Conservation (phyloP, 140 eudicot genomes). For the Cichorium intybus region DNA sequence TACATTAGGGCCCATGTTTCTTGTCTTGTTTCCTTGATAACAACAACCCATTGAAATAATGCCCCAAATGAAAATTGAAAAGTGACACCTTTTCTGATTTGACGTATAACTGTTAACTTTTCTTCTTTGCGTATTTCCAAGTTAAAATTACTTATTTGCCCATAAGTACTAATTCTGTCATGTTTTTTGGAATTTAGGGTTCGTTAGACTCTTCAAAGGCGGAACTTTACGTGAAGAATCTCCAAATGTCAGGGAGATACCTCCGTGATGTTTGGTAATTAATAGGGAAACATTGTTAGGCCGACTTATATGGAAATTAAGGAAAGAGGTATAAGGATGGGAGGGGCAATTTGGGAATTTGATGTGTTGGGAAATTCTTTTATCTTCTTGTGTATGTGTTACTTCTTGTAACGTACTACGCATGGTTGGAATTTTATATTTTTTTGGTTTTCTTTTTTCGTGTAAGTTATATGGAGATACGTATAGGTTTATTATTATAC, state of each 20-base stretch:
- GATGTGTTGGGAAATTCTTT: not conserved
- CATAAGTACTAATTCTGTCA: too few relatives aligned
- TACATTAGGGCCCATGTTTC: constrained; percentile 26
- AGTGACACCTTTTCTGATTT: constrained; percentile 16
- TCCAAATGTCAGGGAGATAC: constrained; percentile 89
- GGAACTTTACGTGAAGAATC: constrained; percentile 80
- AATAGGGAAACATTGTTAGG: not conserved
- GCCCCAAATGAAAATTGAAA: constrained; percentile 17
- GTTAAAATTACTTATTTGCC: not conserved
- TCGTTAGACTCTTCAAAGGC: constrained; percentile 75
- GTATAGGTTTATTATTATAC: constrained; percentile 1
- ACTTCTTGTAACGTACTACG: not conserved
- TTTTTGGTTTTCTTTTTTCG: not conserved
- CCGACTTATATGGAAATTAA: constrained; percentile 5
- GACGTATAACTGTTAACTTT: constrained; percentile 13
- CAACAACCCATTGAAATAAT: constrained; percentile 20
- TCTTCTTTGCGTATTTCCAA: not conserved
- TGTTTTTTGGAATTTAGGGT: constrained; percentile 61
- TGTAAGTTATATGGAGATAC: constrained; percentile 5
- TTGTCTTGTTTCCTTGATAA: constrained; percentile 1
- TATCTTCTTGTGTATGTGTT: not conserved
- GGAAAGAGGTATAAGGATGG: not conserved
- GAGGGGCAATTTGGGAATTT: not conserved
- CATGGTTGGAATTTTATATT: not conserved
- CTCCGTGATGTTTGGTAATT: constrained; percentile 92